A percentile compares a stretch with the other conserved stretches of the same genome.
These are phyloP conservation scores for Amanita exitialis DNA, from an alignment of 768 basidiomycete species.

Conservation along the genomic window DNA sequence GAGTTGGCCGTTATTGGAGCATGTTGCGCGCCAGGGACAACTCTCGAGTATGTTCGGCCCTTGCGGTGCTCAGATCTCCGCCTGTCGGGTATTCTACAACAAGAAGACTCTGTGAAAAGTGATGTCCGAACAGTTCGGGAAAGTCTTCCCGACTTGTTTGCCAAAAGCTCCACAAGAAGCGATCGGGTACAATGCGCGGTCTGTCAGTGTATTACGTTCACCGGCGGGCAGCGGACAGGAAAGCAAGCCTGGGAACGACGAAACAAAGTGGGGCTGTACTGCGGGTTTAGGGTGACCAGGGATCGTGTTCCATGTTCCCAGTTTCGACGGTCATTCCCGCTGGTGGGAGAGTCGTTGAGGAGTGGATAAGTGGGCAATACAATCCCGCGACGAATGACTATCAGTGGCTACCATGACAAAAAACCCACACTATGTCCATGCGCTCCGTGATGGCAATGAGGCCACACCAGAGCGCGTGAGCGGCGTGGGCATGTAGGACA, in stretches of 20 bases:
- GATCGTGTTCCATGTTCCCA: no score
- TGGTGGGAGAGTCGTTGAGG: no score
- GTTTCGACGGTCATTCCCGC: no score
- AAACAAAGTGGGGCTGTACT: no score
- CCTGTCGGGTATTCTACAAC: background rate
- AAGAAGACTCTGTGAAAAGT: background rate
- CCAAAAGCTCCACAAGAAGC: background rate
- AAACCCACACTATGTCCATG: no score
- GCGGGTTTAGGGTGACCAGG: no score
- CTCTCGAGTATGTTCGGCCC: background rate
- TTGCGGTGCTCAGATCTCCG: background rate
- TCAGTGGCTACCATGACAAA: no score
- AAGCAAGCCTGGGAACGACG: no score
- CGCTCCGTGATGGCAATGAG: background rate
- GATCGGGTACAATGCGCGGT: background rate
- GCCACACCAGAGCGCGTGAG: background rate
- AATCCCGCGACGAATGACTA: no score
- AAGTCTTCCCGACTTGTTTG: background rate
- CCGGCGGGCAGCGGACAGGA: background rate
- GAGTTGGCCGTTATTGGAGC: background rate
- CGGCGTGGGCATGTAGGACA: background rate
- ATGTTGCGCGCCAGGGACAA: background rate
- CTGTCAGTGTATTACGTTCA: background rate
- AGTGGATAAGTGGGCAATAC: no score
- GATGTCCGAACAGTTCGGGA: background rate